Conservation (phyloP, 495 filamentous ascomycete genomes). For the Penicillium canescens region DNA sequence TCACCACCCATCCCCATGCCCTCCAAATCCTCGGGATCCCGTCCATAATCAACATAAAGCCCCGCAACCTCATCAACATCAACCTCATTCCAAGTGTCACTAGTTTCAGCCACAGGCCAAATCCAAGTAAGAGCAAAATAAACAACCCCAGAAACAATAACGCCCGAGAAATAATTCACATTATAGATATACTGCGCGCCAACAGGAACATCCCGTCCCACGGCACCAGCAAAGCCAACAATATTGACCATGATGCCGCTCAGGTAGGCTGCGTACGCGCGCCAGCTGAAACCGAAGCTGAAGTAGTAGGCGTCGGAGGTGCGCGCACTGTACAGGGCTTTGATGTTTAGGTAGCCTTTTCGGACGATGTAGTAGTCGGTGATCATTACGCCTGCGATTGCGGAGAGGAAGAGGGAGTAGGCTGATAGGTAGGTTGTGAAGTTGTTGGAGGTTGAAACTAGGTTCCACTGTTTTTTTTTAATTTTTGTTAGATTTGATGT, state of each 20-base stretch:
- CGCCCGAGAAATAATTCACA: constrained; percentile 85
- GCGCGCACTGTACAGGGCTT: constrained; percentile 74
- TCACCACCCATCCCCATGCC: constrained; percentile 2
- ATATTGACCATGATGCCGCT: constrained; percentile 89
- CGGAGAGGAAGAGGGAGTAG: constrained; percentile 93
- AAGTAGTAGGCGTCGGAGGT: constrained; percentile 71
- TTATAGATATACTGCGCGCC: constrained; percentile 88
- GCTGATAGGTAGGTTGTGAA: constrained; percentile 95
- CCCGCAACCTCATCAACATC: constrained; percentile 54
- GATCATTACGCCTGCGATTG: constrained; percentile 88
- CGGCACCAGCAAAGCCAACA: constrained; percentile 84
- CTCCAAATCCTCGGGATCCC: constrained; percentile 34
- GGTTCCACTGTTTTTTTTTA: constrained; percentile 58
- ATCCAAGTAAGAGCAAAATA: constrained; percentile 71
- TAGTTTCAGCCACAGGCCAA: constrained; percentile 73
- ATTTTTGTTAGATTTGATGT: neutral
- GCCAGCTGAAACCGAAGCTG: constrained; percentile 74
- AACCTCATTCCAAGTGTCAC: constrained; percentile 79
- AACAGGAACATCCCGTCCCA: constrained; percentile 68
- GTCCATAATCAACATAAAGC: constrained; percentile 41
- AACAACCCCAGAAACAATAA: constrained; percentile 64
- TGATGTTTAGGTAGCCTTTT: constrained; percentile 76
- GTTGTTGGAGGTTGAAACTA: constrained; percentile 75
- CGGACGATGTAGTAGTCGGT: constrained; percentile 90
- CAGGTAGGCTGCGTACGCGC: constrained; percentile 82